These are phyloP conservation scores for Citrus unshiu DNA, from an alignment of 345 rosid genomes.

Conservation along the genomic window DNA sequence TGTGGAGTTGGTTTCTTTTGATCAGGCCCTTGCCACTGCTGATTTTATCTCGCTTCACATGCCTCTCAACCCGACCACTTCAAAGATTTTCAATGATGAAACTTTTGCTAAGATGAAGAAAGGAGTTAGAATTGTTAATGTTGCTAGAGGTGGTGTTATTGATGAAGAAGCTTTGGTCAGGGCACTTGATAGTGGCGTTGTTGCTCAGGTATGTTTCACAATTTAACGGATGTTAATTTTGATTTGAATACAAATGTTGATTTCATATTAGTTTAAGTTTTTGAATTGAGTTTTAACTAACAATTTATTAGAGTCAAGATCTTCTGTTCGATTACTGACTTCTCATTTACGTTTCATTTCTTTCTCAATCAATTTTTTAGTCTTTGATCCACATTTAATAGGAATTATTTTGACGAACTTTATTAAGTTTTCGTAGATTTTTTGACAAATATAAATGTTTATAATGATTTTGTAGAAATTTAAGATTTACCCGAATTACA, in stretches of 20 bases:
- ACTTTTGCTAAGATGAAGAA: constrained; percentile 67
- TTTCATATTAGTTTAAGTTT: background rate
- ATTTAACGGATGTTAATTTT: no score
- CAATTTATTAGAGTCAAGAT: no score
- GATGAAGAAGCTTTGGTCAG: constrained; percentile 78
- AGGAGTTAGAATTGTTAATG: constrained; percentile 76
- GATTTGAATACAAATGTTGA: background rate
- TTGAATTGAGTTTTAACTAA: no score
- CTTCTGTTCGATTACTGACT: no score
- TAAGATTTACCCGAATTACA: background rate
- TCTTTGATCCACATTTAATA: no score
- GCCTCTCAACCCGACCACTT: constrained; percentile 68
- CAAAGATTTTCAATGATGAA: constrained; percentile 59
- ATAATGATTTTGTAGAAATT: no score
- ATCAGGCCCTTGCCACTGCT: constrained; percentile 63
- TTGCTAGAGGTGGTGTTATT: constrained; percentile 88
- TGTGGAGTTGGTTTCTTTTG: constrained; percentile 76
- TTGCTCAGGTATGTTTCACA: constrained; percentile 53
- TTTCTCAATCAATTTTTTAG: no score
- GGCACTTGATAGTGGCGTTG: constrained; percentile 64
- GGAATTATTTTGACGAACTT: no score
- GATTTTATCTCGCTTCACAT: constrained; percentile 82
- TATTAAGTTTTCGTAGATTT: no score
- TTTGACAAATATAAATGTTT: no score
- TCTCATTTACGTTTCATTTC: no score